A percentile compares a stretch with the other conserved stretches of the same genome.
Evolutionary conservation across 164 flowering plant genomes (phyloP).

Genomic region (Magnolia officinalis): DNA sequence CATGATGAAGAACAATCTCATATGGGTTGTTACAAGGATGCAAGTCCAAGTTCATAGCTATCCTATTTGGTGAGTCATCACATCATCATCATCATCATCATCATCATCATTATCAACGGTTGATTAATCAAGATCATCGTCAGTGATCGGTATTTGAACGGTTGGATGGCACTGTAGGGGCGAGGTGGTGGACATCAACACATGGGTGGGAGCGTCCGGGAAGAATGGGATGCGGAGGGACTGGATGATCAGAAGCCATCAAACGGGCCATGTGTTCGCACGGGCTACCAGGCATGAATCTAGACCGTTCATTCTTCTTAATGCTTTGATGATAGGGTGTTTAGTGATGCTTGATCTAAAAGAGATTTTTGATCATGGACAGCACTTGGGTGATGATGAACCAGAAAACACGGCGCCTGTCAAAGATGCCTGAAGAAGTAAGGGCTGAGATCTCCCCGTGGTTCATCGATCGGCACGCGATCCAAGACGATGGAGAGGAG

Average conservation of each 20-base stretch:
- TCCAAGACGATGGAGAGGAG: constrained; percentile 39
- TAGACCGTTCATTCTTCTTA: background rate
- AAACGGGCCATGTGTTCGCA: constrained; percentile 39
- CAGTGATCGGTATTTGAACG: background rate
- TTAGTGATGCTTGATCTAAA: background rate
- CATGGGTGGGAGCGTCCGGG: constrained; percentile 61
- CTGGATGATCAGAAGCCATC: constrained; percentile 49
- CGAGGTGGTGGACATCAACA: constrained; percentile 53
- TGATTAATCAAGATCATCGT: background rate
- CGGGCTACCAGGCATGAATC: constrained; percentile 44
- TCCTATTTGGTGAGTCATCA: constrained; percentile 40
- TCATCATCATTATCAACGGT: background rate
- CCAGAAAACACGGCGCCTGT: constrained; percentile 62
- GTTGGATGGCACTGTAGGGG: constrained; percentile 38
- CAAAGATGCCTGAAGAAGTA: constrained; percentile 78
- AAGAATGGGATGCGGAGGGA: constrained; percentile 62
- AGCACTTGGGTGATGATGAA: constrained; percentile 92
- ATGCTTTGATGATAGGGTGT: background rate
- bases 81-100: background rate
- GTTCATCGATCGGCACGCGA: constrained; percentile 56
- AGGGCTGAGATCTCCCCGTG: constrained; percentile 67
- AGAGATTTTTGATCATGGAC: constrained; percentile 14
- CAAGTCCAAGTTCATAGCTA: constrained; percentile 46
- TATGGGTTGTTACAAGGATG: constrained; percentile 59
- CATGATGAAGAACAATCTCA: constrained; percentile 50